A percentile compares a stretch with the other conserved stretches of the same genome.
Evolutionary conservation across 164 flowering plant genomes (phyloP).

Genomic region (Liriodendron chinense): DNA sequence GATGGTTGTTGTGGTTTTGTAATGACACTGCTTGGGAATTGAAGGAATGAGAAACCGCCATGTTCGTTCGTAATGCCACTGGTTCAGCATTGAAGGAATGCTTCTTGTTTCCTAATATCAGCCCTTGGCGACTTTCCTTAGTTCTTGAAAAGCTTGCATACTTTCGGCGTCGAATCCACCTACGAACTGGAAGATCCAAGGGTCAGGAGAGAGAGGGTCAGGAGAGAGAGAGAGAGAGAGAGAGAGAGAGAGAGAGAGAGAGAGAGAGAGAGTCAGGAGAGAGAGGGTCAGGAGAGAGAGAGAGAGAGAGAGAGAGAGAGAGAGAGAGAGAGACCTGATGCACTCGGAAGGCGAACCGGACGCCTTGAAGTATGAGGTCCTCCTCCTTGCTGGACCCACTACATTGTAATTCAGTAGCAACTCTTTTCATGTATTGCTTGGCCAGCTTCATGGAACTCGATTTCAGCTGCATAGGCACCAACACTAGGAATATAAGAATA

Average conservation of each 20-base stretch:
- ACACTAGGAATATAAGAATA: background rate
- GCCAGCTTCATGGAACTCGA: conserved; percentile 53
- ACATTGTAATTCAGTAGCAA: conserved; percentile 36
- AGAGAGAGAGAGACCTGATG: conserved; percentile 30
- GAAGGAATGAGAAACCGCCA: too few species aligned
- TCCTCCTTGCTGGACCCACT: conserved; percentile 24
- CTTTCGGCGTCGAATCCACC: conserved; percentile 30
- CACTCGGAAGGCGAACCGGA: conserved; percentile 56
- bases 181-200: conserved; percentile 17
- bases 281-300: too few species aligned
- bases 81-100: background rate
- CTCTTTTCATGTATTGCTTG: conserved; percentile 54
- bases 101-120: conserved; percentile 1
- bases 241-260: background rate
- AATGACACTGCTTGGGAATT: too few species aligned
- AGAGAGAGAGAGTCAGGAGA: too few species aligned
- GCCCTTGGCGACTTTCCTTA: conserved; percentile 10
- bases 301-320: conserved; percentile 1
- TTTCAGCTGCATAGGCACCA: conserved; percentile 44
- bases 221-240: too few species aligned
- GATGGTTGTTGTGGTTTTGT: too few species aligned
- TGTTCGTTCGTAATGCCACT: background rate
- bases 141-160: conserved; percentile 21
- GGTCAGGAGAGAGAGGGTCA: too few species aligned
- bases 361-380: conserved; percentile 64